A percentile compares a stretch with the other conserved stretches of the same genome.
Evolutionary conservation across 495 filamentous ascomycete species (phyloP).

Genomic region (Aspergillus carlsbadensis): DNA sequence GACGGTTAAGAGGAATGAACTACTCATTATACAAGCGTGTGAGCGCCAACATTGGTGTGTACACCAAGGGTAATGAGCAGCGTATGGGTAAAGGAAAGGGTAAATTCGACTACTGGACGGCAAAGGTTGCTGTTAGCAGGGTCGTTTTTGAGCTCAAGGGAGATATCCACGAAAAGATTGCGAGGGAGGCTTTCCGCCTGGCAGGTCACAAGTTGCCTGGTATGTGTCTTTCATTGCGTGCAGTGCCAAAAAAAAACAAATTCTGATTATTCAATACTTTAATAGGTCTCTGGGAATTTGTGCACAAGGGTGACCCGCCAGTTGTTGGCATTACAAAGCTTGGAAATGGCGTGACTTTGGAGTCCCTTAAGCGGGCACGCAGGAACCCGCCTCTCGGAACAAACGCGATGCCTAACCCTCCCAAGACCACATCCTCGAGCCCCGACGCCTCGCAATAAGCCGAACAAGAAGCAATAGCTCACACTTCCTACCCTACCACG

Average conservation of each 20-base stretch:
- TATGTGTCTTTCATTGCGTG: conserved; percentile 37
- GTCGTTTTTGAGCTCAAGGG: conserved; percentile 92
- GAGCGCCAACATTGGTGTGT: conserved; percentile 89
- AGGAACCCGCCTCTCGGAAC: conserved; percentile 57
- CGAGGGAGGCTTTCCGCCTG: conserved; percentile 88
- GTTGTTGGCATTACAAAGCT: conserved; percentile 94
- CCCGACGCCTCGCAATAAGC: conserved; percentile 42
- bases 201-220: conserved; percentile 95
- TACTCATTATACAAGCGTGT: conserved; percentile 91
- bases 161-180: conserved; percentile 89
- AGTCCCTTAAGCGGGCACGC: conserved; percentile 74
- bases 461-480: not conserved
- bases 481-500: conserved; percentile 14
- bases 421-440: conserved; percentile 39
- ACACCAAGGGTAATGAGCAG: conserved; percentile 90
- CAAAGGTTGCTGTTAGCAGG: conserved; percentile 80
- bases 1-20: conserved; percentile 83
- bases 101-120: conserved; percentile 93
- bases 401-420: conserved; percentile 30
- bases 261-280: conserved; percentile 27
- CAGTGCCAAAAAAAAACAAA: not conserved
- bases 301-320: conserved; percentile 86
- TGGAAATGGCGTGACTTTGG: conserved; percentile 72
- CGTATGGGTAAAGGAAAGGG: conserved; percentile 99
- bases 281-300: conserved; percentile 92